Conservation (phyloP, 139 green algal species). For the Closterium sp. region DNA sequence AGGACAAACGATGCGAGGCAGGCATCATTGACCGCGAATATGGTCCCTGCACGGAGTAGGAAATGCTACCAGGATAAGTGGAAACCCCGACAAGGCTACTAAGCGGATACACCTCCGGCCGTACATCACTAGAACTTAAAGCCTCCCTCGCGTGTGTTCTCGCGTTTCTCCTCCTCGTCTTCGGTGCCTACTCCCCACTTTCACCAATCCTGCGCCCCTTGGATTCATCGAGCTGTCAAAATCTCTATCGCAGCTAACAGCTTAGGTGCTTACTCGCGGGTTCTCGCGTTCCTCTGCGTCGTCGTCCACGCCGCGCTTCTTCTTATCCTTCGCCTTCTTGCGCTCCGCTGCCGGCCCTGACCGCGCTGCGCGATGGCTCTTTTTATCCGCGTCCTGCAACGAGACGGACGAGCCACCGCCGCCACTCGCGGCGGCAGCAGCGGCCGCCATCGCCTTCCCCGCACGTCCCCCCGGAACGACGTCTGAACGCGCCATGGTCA, state of each 20-base stretch:
- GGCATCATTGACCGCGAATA: too few species aligned
- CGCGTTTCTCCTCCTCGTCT: neutral
- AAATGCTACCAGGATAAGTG: too few species aligned
- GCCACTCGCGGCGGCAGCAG: too few species aligned
- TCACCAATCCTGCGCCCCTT: too few species aligned
- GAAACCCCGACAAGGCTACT: too few species aligned
- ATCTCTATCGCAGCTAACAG: neutral
- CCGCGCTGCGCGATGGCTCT: slow-evolving; percentile 30
- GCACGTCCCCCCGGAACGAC: neutral
- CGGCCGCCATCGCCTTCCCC: neutral
- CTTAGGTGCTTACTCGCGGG: neutral
- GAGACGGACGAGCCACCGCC: neutral
- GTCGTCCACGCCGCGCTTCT: slow-evolving; percentile 35
- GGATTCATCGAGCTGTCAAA: too few species aligned
- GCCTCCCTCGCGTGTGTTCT: neutral
- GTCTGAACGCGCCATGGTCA: neutral
- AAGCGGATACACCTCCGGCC: too few species aligned
- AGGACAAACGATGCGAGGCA: neutral
- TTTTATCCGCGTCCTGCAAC: slow-evolving; percentile 5
- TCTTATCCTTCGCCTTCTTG: slow-evolving; percentile 47
- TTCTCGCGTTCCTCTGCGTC: slow-evolving; percentile 5
- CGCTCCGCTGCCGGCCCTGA: slow-evolving; percentile 48
- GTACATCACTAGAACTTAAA: too few species aligned
- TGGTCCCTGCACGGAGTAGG: too few species aligned
- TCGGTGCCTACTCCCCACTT: too few species aligned